These are phyloP conservation scores for Solidago caesia DNA, from an alignment of 129 eudicot species.

Conservation along the genomic window DNA sequence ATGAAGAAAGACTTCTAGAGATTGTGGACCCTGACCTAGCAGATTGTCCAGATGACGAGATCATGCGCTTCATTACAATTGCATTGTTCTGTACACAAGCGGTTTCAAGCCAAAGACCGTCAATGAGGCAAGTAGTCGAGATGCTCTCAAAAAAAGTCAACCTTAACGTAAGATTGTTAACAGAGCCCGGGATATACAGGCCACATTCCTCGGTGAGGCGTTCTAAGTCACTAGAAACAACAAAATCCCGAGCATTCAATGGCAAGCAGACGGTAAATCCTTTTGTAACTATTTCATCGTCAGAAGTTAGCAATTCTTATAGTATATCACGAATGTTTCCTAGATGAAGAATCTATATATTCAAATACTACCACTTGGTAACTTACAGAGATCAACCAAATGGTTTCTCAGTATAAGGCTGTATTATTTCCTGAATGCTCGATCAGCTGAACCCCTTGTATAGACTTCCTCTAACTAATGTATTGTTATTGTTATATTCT, in stretches of 20 bases:
- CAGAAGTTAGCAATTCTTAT: slow-evolving; percentile 16
- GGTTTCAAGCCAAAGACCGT: slow-evolving; percentile 61
- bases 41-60: slow-evolving; percentile 55
- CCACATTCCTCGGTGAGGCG: slow-evolving; percentile 24
- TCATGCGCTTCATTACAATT: slow-evolving; percentile 50
- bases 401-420: neutral
- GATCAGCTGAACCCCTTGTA: too few species aligned
- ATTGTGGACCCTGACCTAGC: slow-evolving; percentile 60
- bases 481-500: too few species aligned
- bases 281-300: slow-evolving; percentile 25
- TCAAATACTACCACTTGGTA: too few species aligned
- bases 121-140: slow-evolving; percentile 71
- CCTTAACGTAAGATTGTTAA: slow-evolving; percentile 53
- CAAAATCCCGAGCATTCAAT: slow-evolving; percentile 27
- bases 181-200: slow-evolving; percentile 53
- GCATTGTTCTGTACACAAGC: slow-evolving; percentile 81
- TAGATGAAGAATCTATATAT: slow-evolving; percentile 32
- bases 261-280: slow-evolving; percentile 38
- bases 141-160: slow-evolving; percentile 65
- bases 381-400: neutral
- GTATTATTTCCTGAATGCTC: too few species aligned
- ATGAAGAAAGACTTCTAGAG: slow-evolving; percentile 53
- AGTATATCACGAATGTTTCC: slow-evolving; percentile 51
- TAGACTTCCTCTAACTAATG: too few species aligned
- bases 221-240: slow-evolving; percentile 22